Base-by-base conservation (phyloP, 129 eudicot species). In the Solidago caesia region DNA sequence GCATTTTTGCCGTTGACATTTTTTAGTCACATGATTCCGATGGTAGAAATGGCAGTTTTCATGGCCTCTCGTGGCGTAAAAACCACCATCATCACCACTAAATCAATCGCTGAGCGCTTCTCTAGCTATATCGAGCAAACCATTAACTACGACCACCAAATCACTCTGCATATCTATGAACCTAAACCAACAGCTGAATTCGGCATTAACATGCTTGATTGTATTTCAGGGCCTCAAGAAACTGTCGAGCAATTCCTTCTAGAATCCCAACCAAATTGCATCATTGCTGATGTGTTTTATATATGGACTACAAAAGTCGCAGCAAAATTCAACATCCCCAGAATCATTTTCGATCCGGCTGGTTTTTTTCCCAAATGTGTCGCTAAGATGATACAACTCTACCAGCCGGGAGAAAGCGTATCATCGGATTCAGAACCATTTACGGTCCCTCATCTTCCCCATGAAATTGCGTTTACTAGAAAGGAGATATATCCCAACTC, bases 261-360 rank as follows among this genome's bases (percentile, higher is more conserved):
- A 42, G 81, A 80, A 55, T 26, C 16, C 6, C 53, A 42, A 6
- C 96, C 91, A 13, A 26, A 67, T 75, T 82, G 87, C 67, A 76
- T 89, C 0, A 68, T 89, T 45, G 69, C 89, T 0, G 91, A 84
- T 70, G 51, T 82, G 89, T 82, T 82, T 52, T 71, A 77, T 39
- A 87, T 86, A 0, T 90, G 95, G 95, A 83, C 89, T 3, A 64
- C 78, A 4, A 74, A 82, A 12, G 70, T 74, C n/a, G 96, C 98
- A 0, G 85, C 89, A 45, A 85, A 82, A 44, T 83, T 82, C 33
- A 68, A 81, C 42, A 84, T 93, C 53, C 96, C 96, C 0, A 62
- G 92, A 52, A 29, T 93, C 67, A 85, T 81, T 39, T 92, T 92
- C 67, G 85, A 85, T 44, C 94, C 92, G 4, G 71, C 79, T 0